A percentile compares a stretch with the other conserved stretches of the same genome.
Evolutionary conservation across 139 green algal species (phyloP).

Genomic region (Axilococcus clingmanii): DNA sequence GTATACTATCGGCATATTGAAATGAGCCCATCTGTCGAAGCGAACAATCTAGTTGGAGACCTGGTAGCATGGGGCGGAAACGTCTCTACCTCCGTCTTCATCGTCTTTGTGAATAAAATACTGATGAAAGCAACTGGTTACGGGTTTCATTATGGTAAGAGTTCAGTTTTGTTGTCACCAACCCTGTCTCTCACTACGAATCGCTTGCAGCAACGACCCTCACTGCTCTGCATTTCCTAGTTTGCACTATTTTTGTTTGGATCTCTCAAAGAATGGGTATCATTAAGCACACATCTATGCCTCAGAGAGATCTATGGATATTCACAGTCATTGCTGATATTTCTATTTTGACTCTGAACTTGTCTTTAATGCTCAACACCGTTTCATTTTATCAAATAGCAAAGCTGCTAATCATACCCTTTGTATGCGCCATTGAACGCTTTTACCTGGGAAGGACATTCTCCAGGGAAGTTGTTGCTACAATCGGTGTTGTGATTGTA

Average conservation of each 20-base stretch:
- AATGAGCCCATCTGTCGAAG: no score
- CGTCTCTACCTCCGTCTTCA: not conserved
- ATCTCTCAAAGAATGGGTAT: not conserved
- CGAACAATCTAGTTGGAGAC: no score
- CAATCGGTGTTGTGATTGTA: conserved; percentile 59
- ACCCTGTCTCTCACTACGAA: no score
- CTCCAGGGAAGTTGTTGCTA: conserved; percentile 32
- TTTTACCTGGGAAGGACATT: conserved; percentile 62
- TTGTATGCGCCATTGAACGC: conserved; percentile 74
- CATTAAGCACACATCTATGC: not conserved
- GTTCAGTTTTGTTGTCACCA: no score
- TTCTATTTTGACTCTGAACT: conserved; percentile 1
- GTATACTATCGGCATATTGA: no score
- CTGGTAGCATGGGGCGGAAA: not conserved
- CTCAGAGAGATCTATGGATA: not conserved
- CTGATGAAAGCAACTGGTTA: not conserved
- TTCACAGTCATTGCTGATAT: not conserved
- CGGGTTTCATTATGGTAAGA: conserved; percentile 1
- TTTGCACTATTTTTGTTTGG: not conserved
- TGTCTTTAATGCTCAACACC: conserved; percentile 1
- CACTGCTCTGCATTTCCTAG: not conserved
- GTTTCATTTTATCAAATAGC: conserved; percentile 20
- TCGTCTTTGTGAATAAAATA: conserved; percentile 1
- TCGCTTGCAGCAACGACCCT: no score
- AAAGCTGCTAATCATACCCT: conserved; percentile 93